Base-by-base conservation (phyloP, 2,329 filamentous ascomycete genomes). In the Colletotrichum plurivorum region DNA sequence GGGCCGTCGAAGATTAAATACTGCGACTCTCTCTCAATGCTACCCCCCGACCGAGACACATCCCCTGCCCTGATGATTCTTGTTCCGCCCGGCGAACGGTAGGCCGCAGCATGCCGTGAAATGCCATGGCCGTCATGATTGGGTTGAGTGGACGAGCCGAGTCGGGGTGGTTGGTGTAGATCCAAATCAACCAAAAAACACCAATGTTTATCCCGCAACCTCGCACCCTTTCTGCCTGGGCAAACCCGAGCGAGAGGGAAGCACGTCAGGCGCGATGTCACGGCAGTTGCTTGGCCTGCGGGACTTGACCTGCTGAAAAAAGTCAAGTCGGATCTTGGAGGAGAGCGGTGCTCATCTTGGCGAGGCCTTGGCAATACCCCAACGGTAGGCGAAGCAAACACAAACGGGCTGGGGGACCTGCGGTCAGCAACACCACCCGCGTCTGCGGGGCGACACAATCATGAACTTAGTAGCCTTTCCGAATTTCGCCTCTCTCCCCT, bases 271-370 rank as follows among this genome's bases (percentile, higher is more conserved):
- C 41, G 18, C 43, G 31, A 62, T 67, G 43, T 45, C 16, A 67
- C 63, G 10, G 6, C 16, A 22, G 43, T 16, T 9, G 45, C 63
- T 67, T 67, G 63, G 63, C 63, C 10, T 4, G 45, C 49, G 51
- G 36, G 22, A 61, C 39, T 36, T 18, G 13, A 31, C 18, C 56
- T 61, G 41, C 58, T 61, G 6, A 10, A 61, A 52, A 41, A 31
- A 56, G 63, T 46, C 49, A 67, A 67, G 63, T 36, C 41, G 51
- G 25, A 54, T 59, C 57, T 54, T 67, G 63, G 63, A 22, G n/a
- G 51, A 53, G 16, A 45, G 55, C 46, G 49, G 41, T 48, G 56
- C 63, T 55, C 56, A 36, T 15, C 63, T 61, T 61, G 46, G 58
- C 46, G 18, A 41, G 2, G 18, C 20, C 58, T 61, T 53, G 58